These are phyloP conservation scores for Westerdykella aurantiaca DNA, from an alignment of 2,329 filamentous ascomycete genomes.

Conservation along the genomic window DNA sequence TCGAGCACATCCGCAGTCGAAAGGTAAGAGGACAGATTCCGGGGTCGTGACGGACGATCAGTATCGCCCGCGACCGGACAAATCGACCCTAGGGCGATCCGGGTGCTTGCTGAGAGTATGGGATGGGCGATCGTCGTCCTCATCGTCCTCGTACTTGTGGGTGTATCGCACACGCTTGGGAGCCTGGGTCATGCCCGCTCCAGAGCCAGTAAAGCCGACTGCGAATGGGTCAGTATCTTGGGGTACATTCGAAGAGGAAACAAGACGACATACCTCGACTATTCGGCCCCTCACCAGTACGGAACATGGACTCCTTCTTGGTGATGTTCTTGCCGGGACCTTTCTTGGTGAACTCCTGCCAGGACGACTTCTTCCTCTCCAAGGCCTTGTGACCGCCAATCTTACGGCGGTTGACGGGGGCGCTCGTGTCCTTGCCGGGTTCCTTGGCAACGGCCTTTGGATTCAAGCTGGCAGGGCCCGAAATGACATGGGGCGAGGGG, in stretches of 20 bases:
- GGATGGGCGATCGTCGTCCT: conserved; percentile 5
- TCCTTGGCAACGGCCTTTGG: conserved; percentile 56
- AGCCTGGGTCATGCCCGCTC: conserved; percentile 93
- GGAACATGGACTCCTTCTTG: conserved; percentile 96
- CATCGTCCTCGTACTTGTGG: conserved; percentile 46
- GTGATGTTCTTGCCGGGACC: conserved; percentile 55
- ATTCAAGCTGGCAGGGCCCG: conserved; percentile 61
- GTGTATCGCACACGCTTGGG: conserved; percentile 74
- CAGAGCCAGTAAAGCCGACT: conserved; percentile 97
- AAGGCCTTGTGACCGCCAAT: conserved; percentile 88
- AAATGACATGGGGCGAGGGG: conserved; percentile 51
- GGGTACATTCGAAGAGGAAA: background rate
- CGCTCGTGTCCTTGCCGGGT: conserved; percentile 59
- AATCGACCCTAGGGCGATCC: too few species aligned
- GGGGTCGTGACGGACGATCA: too few species aligned
- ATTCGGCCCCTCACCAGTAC: conserved; percentile 78
- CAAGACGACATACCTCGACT: conserved; percentile 63
- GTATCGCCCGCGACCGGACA: too few species aligned
- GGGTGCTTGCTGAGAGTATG: background rate
- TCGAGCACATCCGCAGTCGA: too few species aligned
- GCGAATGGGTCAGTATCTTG: conserved; percentile 17
- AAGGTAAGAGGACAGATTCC: too few species aligned
- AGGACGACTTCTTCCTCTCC: conserved; percentile 85
- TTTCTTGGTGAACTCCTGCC: conserved; percentile 87
- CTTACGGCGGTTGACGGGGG: conserved; percentile 63